These are phyloP conservation scores for Schizophyllum amplum DNA, from an alignment of 1,284 basidiomycete genomes.

Conservation along the genomic window DNA sequence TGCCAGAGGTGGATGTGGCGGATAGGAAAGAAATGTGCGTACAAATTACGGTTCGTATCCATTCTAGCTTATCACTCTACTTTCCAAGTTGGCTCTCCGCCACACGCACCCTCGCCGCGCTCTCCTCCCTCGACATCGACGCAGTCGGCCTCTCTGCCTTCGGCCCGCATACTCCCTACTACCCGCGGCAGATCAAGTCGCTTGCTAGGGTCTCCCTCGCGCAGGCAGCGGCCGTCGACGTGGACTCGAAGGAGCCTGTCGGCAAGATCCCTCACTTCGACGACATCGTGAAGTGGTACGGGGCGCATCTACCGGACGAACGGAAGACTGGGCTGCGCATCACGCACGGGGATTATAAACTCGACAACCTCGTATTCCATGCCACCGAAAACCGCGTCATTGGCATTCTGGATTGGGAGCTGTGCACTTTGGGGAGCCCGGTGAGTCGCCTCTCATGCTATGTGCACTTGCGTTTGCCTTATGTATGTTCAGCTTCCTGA, in stretches of 20 bases:
- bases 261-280: slow-evolving; percentile 69
- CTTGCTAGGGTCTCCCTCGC: slow-evolving; percentile 66
- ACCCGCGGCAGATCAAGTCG: slow-evolving; percentile 87
- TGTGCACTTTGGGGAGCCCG: slow-evolving; percentile 87
- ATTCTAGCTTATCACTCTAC: too few relatives aligned
- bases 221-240: slow-evolving; percentile 62
- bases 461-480: slow-evolving; percentile 1
- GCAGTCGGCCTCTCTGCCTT: slow-evolving; percentile 71
- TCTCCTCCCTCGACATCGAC: slow-evolving; percentile 67
- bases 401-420: slow-evolving; percentile 94
- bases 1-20: slow-evolving; percentile 58
- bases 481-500: slow-evolving; percentile 66
- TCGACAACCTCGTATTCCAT: slow-evolving; percentile 94
- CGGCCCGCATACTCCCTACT: slow-evolving; percentile 76
- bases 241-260: slow-evolving; percentile 50
- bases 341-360: slow-evolving; percentile 95
- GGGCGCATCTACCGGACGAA: slow-evolving; percentile 65
- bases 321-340: slow-evolving; percentile 65
- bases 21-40: slow-evolving; percentile 69
- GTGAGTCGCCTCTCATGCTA: slow-evolving; percentile 29
- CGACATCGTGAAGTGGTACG: slow-evolving; percentile 75
- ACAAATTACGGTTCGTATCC: background rate
- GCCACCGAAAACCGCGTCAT: slow-evolving; percentile 88
- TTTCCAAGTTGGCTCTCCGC: slow-evolving; percentile 69
- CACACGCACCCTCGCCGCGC: slow-evolving; percentile 62